These are phyloP conservation scores for Digitaria exilis DNA, from an alignment of 202 grass and related monocot genomes.

Conservation along the genomic window DNA sequence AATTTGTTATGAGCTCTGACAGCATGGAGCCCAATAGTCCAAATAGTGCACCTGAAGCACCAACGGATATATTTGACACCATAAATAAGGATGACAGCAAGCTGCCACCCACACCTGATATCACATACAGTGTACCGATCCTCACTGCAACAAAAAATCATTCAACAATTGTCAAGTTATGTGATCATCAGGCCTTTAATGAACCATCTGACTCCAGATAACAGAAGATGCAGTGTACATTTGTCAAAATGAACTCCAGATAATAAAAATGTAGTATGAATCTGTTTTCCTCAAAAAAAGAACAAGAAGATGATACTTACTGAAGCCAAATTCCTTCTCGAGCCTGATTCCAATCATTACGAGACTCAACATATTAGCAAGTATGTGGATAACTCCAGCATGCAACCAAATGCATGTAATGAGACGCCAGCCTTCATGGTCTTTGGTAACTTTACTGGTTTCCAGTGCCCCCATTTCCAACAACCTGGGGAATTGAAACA, in stretches of 20 bases:
- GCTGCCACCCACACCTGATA: slow-evolving; percentile 88
- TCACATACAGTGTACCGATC: slow-evolving; percentile 83
- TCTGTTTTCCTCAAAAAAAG: background rate
- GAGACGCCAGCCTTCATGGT: slow-evolving; percentile 80
- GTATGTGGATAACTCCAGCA: slow-evolving; percentile 85
- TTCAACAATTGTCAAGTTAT: slow-evolving; percentile 15
- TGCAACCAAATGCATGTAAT: slow-evolving; percentile 97
- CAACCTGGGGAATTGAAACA: slow-evolving; percentile 55
- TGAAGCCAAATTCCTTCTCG: slow-evolving; percentile 94
- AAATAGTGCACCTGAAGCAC: slow-evolving; percentile 96
- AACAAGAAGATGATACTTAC: slow-evolving; percentile 48
- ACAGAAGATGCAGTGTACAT: background rate
- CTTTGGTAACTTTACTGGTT: slow-evolving; percentile 64
- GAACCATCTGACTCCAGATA: slow-evolving; percentile 10
- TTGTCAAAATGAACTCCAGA: slow-evolving; percentile 20
- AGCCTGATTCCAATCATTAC: slow-evolving; percentile 86
- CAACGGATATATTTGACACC: slow-evolving; percentile 86
- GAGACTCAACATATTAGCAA: slow-evolving; percentile 92
- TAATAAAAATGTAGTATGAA: background rate
- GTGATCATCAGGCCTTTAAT: slow-evolving; percentile 6
- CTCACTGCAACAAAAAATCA: slow-evolving; percentile 62
- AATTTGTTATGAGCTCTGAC: slow-evolving; percentile 97
- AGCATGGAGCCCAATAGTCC: slow-evolving; percentile 93
- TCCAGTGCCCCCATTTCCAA: slow-evolving; percentile 82
- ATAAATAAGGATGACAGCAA: slow-evolving; percentile 88